Evolutionary conservation across 495 filamentous ascomycete genomes (phyloP), one percentile per base, ranked within the genome.

Genomic region (Alectoria sarmentosa): DNA sequence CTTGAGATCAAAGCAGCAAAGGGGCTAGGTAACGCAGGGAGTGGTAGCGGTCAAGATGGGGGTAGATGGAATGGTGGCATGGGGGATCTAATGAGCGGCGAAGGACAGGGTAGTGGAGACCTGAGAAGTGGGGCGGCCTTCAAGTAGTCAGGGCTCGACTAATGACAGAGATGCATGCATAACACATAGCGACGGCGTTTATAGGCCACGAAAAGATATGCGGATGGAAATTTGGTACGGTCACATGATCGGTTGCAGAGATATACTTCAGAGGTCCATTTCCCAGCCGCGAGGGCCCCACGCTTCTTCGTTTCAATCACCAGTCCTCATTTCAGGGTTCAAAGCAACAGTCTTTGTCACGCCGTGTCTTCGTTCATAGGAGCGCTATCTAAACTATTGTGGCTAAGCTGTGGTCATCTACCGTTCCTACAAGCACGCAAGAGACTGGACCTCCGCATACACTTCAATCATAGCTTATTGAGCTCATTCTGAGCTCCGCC

Each of bases 1-100:
- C 76, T 97, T 28, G 90, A 94, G 63, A 80, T 96, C 14, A 82
- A 81, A 64, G 73, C 63, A 26, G 46, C 69, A 4, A 57, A 67
- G 4, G 67, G 41, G 30, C 42, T 42, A 36, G 67, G 62, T 42
- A 48, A 46, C 28, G 36, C 5, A 19, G 59, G 59, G 30, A 44
- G 21, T 19, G 54, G 54, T 17, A 41, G 55, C 11, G 44, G 39
- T 44, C 67, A 64, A 52, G 44, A 42, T 34, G 61, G 61, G 58
- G 58, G 57, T 57, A 39, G 58, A 60, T 28, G 56, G 37, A 38
- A 26, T 38, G 56, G 44, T 32, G 55, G 55, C 23, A 42, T 23
- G 6, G 62, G 62, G 7, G 62, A 64, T 41, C 41, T 64, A 21
- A 48, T 64, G 36, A 46, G 39, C 11, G 42, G 42, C 19, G 62